Evolutionary conservation across 345 rosid genomes (phyloP), one percentile per base, ranked within the genome.

Genomic region (Abelmoschus esculentus): DNA sequence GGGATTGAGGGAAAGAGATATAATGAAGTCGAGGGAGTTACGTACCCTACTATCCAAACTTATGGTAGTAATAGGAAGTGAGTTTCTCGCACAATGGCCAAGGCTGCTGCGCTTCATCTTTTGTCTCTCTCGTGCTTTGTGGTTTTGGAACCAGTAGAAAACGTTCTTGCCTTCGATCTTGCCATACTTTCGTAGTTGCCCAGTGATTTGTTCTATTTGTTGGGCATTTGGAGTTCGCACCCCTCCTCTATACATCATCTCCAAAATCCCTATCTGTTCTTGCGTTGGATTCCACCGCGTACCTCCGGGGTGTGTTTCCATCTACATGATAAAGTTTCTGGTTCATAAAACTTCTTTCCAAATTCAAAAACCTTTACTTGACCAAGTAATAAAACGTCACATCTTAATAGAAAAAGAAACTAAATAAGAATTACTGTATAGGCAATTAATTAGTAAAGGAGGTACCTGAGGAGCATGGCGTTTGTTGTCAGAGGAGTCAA

Each of bases 101-200:
- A 88, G 74, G 69, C 86, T 85, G 81, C 75, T 89, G 63, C 96
- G 91, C 79, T 95, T 95, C 78, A 85, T 96, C 79, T 95, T 95
- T 70, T 95, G 99, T 69, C 98, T 86, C 87, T 91, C 99, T 3
- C 98, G 93, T 2, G 99, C 99, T 87, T 95, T 95, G 83, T 89
- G 97, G 83, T 95, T 95, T 57, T 95, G 99, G 76, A 95, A 95
- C 99, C 99, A 95, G 75, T 95, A 95, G 70, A 95, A 95, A 34
- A 95, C 97, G 71, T 95, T 95, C 66, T 95, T 95, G 10, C 99
- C 99, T 84, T 95, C 96, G 47, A 95, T 91, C 86, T 95, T 91
- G 12, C 97, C 99, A 50, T 83, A 89, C 77, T 89, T 86, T 22
- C 93, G 75, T 19, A 91, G 82, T 70, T 91, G 96, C 1, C 74